A percentile compares a stretch with the other conserved stretches of the same genome.
These are phyloP conservation scores for Wickerhamomyces bovis DNA, from an alignment of 805 yeast species.

Conservation along the genomic window DNA sequence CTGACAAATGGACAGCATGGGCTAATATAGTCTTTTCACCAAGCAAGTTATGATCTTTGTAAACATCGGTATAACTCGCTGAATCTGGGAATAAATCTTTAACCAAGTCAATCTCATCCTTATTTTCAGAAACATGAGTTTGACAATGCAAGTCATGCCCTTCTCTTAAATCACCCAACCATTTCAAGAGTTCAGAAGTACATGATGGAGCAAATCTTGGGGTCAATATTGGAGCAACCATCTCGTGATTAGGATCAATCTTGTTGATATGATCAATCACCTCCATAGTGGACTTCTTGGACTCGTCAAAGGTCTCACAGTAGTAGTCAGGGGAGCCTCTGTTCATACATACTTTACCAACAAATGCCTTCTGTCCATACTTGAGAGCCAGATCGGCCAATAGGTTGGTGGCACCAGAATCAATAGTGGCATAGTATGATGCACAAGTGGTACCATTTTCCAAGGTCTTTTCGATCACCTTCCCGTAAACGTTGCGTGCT, in stretches of 20 bases:
- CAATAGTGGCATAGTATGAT: slow-evolving; percentile 86
- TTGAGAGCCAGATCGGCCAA: slow-evolving; percentile 66
- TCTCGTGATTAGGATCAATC: slow-evolving; percentile 46
- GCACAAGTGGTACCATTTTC: slow-evolving; percentile 87
- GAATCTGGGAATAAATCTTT: slow-evolving; percentile 64
- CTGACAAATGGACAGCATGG: slow-evolving; percentile 75
- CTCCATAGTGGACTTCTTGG: slow-evolving; percentile 45
- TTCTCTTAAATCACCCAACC: slow-evolving; percentile 56
- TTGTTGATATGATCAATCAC: slow-evolving; percentile 51
- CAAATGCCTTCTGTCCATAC: slow-evolving; percentile 78
- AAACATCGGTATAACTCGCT: slow-evolving; percentile 68
- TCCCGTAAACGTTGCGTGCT: slow-evolving; percentile 59
- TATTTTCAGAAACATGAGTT: slow-evolving; percentile 86
- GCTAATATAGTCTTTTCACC: slow-evolving; percentile 72
- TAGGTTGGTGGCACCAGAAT: slow-evolving; percentile 64
- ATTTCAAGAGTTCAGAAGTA: slow-evolving; percentile 50
- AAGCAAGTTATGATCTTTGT: slow-evolving; percentile 56
- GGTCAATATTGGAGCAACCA: slow-evolving; percentile 71
- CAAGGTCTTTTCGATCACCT: slow-evolving; percentile 66
- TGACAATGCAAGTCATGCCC: slow-evolving; percentile 60
- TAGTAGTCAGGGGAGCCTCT: slow-evolving; percentile 71
- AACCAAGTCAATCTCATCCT: slow-evolving; percentile 71
- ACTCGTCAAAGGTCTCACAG: slow-evolving; percentile 49
- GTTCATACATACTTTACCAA: slow-evolving; percentile 95
- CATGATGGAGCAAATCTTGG: slow-evolving; percentile 95